phyloP scores from a whole-genome alignment of 768 basidiomycete genomes.

The Suillus placidus region DNA sequence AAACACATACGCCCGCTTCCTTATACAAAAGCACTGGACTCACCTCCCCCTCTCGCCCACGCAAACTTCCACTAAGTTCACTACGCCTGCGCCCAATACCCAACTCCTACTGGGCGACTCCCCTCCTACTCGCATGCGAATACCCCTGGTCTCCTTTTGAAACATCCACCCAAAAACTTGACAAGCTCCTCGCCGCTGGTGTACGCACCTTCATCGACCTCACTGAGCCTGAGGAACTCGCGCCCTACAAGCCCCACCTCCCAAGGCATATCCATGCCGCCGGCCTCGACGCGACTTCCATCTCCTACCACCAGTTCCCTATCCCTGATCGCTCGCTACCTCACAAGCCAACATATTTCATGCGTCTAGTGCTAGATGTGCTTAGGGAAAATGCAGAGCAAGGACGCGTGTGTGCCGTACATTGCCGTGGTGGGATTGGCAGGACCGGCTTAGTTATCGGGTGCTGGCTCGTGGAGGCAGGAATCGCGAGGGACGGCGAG shows the following conservation, averaged over 20 bases:
- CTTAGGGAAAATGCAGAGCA: slow-evolving; percentile 61
- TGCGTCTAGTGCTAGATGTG: slow-evolving; percentile 60
- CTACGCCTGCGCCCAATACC: slow-evolving; percentile 60
- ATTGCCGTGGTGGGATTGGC: slow-evolving; percentile 80
- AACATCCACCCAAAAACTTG: slow-evolving; percentile 62
- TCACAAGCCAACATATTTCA: slow-evolving; percentile 51
- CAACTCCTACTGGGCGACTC: slow-evolving; percentile 86
- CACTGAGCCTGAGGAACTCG: slow-evolving; percentile 78
- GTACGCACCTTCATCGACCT: slow-evolving; percentile 84
- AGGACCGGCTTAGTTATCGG: slow-evolving; percentile 65
- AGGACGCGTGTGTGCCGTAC: slow-evolving; percentile 68
- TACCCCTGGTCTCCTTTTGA: slow-evolving; percentile 74
- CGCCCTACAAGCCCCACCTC: slow-evolving; percentile 63
- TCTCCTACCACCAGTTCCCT: slow-evolving; percentile 80
- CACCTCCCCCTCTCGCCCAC: not conserved
- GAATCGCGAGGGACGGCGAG: slow-evolving; percentile 59
- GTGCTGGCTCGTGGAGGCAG: slow-evolving; percentile 77
- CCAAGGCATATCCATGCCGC: slow-evolving; percentile 54
- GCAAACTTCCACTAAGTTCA: slow-evolving; percentile 3
- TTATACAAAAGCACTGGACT: not conserved
- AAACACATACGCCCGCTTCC: not conserved
- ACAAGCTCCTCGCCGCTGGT: slow-evolving; percentile 69
- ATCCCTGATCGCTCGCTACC: slow-evolving; percentile 75
- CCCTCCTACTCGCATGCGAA: slow-evolving; percentile 74
- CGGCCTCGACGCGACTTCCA: slow-evolving; percentile 52